Evolutionary conservation across 2,329 filamentous ascomycete species (phyloP), one percentile per base, ranked within the genome.

Genomic region (Neopestalotiopsis sp.): DNA sequence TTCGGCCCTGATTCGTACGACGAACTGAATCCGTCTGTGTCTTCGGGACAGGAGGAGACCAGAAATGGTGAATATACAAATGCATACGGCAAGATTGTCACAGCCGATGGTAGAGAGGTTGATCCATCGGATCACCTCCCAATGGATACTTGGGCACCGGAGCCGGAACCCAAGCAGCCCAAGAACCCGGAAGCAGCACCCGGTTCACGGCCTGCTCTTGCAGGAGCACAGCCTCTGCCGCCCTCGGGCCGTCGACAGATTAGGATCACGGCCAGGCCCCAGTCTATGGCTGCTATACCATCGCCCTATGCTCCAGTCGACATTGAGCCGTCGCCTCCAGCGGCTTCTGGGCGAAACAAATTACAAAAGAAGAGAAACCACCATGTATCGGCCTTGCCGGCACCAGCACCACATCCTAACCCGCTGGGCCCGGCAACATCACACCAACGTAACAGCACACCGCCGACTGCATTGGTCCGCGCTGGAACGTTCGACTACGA

Each of bases 71-170:
- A 85, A 62, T 84, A 83, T 65, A 82, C 85, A 71, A 88, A 90
- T 66, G 81, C 84, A 0, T 85, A 87, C 65, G 90, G 89, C 9
- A 93, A 93, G 75, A 94, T 95, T 70, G 90, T 94, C 66, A 92
- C 89, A 1, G 86, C 92, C 71, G 92, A 94, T 76, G 93, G 93
- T 6, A 86, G 91, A 67, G 91, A 94, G 74, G 87, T 95, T 67
- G 93, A 95, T 75, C 93, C 93, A 1, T 94, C 92, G 0, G 93
- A 95, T 78, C 92, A 95, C 76, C 84, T 95, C 14, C 93, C 93
- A 0, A 88, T 94, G 77, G 90, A 93, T 67, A 89, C 89, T 1
- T 94, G 92, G 92, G 92, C 92, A 1, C 92, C 92, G 0, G 92
- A 94, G 74, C 92, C 92, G 0, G 91, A 93, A 73, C 85, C 86